Conservation (phyloP, 176 grass and related monocot genomes). For the Carex pumila region DNA sequence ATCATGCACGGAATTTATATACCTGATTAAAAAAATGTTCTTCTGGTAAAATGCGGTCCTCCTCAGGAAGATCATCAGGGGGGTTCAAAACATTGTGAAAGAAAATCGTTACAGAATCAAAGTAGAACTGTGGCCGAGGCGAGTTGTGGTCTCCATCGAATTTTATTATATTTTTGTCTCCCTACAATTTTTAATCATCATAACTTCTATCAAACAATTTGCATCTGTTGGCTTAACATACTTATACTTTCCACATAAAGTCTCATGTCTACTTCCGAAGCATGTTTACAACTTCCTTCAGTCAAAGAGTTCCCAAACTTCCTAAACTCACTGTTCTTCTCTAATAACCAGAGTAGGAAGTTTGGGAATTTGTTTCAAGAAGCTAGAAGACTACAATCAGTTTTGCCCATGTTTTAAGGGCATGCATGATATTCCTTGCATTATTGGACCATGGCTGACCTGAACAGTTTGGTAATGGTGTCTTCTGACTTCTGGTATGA, state of each 20-base stretch:
- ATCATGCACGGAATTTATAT: not conserved
- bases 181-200: slow-evolving; percentile 43
- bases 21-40: slow-evolving; percentile 46
- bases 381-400: not conserved
- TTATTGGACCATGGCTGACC: not conserved
- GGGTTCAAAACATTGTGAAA: slow-evolving; percentile 95
- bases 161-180: slow-evolving; percentile 99
- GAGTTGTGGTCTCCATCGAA: slow-evolving; percentile 99
- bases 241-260: not conserved
- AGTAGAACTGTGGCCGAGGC: slow-evolving; percentile 94
- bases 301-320: not conserved
- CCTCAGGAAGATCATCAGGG: slow-evolving; percentile 41
- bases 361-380: not conserved
- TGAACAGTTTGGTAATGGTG: not conserved
- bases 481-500: not conserved
- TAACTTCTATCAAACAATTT: slow-evolving; percentile 11
- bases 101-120: slow-evolving; percentile 99
- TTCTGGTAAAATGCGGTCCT: slow-evolving; percentile 25
- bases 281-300: not conserved
- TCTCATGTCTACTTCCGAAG: not conserved
- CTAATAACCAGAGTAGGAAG: not conserved
- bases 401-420: not conserved
- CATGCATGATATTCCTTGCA: not conserved
- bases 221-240: not conserved
- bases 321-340: not conserved